Percentiles rank a stretch among this genome's conserved stretches.
Evolutionary conservation across 768 basidiomycete species (phyloP).

Genomic region (Mycena vitilis): DNA sequence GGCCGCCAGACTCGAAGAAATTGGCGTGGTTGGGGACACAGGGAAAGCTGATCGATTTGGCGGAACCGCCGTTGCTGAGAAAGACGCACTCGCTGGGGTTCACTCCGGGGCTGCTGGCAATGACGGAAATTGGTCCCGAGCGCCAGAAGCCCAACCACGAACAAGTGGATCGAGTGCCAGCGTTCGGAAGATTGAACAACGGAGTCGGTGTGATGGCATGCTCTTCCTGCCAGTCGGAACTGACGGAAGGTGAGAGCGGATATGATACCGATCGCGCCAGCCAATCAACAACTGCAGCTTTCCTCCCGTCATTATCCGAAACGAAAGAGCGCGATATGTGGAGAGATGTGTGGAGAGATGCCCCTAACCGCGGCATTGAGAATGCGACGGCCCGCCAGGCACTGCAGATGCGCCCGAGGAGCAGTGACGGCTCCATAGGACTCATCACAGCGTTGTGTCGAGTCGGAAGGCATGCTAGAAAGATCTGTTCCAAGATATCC

Average conservation of each 20-base stretch:
- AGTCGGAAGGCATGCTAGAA: constrained; percentile 6
- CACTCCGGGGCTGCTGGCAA: not conserved
- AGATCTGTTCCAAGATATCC: constrained; percentile 13
- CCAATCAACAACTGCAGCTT: not conserved
- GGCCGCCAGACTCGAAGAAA: too few relatives aligned
- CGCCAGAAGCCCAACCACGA: too few relatives aligned
- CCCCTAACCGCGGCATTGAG: not conserved
- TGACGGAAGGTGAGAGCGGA: not conserved
- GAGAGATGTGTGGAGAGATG: constrained; percentile 1
- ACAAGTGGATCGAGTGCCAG: not conserved
- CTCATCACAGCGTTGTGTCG: constrained; percentile 14
- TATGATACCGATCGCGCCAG: not conserved
- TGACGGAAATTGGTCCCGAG: not conserved
- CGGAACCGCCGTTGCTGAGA: constrained; percentile 8
- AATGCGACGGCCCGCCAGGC: constrained; percentile 41
- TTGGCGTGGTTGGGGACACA: too few relatives aligned
- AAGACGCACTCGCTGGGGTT: not conserved
- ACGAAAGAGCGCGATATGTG: not conserved
- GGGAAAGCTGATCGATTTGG: not conserved
- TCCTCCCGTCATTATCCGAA: not conserved
- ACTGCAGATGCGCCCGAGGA: constrained; percentile 42
- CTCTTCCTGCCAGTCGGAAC: too few relatives aligned
- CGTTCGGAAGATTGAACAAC: not conserved
- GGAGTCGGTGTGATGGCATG: not conserved
- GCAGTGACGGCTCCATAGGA: constrained; percentile 34